Base-by-base conservation (phyloP, 2,329 filamentous ascomycete species). In the Exophiala mesophila region DNA sequence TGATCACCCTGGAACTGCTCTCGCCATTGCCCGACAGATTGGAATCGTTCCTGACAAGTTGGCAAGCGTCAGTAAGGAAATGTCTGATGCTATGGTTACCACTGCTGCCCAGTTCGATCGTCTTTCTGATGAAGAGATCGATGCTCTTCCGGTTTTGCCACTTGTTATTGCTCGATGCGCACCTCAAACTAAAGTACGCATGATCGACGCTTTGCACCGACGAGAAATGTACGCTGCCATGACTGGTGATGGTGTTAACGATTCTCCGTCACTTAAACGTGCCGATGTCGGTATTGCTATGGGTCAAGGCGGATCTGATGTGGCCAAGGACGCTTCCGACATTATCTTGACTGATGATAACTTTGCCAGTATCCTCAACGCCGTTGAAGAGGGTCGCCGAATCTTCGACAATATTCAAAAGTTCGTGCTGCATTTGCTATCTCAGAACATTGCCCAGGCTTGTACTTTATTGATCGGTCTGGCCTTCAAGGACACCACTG, bases 401-500 rank as follows among this genome's bases (percentile, higher is more conserved):
- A 90, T 90, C 70, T 90, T 89, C 57, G 85, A 90, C 65, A 92
- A 92, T 56, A 88, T 92, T 50, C 85, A 92, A 59, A 92, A 90
- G 57, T 92, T 92, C 57, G 81, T 92, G 32, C 72, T 92, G 30
- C 86, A 88, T 60, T 67, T 92, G 26, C 73, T 94, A 23, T 80
- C 81, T 1, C 81, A 87, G 61, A 94, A 94, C 59, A 83, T 94
- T 31, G 87, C 85, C 23, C 84, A 94, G 59, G 88, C 89, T 5
- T 81, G 85, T 49, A 81, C 87, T 1, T 72, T 94, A 12, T 78
- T 94, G 18, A 81, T 88, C 28, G 88, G 88, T 39, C 77, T 94
- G 3, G 83, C 74, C 0, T 94, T 94, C 68, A 84, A 88, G 57
- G 88, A 94, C 58, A 53, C 64, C 2, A 68, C 72, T 7, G 74